Conservation (phyloP, 148 eudicot genomes). For the Vaccinium myrtillus region DNA sequence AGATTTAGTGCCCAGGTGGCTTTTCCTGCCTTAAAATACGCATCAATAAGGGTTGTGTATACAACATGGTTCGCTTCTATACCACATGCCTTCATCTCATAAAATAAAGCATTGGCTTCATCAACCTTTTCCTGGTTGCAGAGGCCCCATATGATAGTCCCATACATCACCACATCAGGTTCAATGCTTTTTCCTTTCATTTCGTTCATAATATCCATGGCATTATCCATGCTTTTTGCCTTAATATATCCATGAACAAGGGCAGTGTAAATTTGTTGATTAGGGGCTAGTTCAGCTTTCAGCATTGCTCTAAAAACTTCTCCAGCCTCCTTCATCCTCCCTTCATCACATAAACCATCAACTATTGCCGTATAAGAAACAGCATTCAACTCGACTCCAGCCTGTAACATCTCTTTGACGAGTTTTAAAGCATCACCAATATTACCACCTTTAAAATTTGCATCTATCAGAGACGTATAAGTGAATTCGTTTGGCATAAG, state of each 20-base stretch:
- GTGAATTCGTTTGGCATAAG: conserved; percentile 85
- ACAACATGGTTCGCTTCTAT: conserved; percentile 45
- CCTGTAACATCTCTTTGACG: conserved; percentile 76
- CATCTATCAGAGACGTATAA: conserved; percentile 82
- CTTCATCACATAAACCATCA: conserved; percentile 71
- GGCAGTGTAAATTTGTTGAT: conserved; percentile 59
- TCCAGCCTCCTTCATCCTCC: conserved; percentile 74
- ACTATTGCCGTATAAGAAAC: conserved; percentile 77
- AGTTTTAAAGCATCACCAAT: conserved; percentile 56
- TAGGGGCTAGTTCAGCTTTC: conserved; percentile 54
- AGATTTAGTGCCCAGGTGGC: conserved; percentile 48
- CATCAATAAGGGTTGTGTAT: conserved; percentile 67
- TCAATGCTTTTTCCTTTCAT: conserved; percentile 52
- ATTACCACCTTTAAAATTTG: conserved; percentile 71
- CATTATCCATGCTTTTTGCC: conserved; percentile 55
- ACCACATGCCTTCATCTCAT: conserved; percentile 66
- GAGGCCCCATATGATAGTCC: conserved; percentile 80
- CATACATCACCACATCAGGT: conserved; percentile 55
- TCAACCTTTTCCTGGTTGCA: conserved; percentile 61
- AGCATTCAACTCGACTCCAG: conserved; percentile 62
- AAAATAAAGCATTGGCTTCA: conserved; percentile 52
- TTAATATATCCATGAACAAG: conserved; percentile 74
- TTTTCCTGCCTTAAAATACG: conserved; percentile 66
- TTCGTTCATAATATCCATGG: conserved; percentile 42
- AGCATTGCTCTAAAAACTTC: conserved; percentile 55